Evolutionary conservation across 2,329 filamentous ascomycete genomes (phyloP), one percentile per base, ranked within the genome.

Genomic region (Calonectria henricotiae): DNA sequence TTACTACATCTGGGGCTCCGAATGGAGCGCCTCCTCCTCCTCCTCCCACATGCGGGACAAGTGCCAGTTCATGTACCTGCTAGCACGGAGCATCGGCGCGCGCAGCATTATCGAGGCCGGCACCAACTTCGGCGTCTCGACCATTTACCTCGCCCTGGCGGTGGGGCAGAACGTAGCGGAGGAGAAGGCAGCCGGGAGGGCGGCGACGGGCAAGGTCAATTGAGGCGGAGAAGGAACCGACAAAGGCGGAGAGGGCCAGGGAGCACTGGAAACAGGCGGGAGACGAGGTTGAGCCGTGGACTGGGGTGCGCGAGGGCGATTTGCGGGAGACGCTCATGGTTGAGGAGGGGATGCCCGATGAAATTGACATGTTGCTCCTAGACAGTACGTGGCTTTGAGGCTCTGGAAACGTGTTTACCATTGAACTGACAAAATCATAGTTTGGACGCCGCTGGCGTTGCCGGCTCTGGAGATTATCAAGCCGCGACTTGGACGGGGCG

Each of bases 131-230:
- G 90, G 90, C 12, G 86, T 92, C 2, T 89, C 87, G 64, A 91
- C 89, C 0, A 90, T 92, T 62, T 92, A 91, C 73, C 85, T 92
- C 9, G 89, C 89, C 0, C 81, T 91, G 3, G 90, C 89, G 0
- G 88, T 89, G 0, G 84, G 83, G 0, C 83, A 87, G 65, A 90
- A 88, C 65, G 82, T 81, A 0, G 74, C 73, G 1, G 70, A 62
- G 7, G 62, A 46, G 27, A 73, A 4, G 61, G 71, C 30, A n/a
- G 43, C 39, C 30, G 63, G 70, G 70, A n/a, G 80, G 54, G 39
- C 79, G 9, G 71, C 65, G 1, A 62, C 13, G 63, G 79, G 66
- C 5, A 76, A 39, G 17, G 89, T 92, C 0, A 86, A 86, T 92
- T 73, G 89, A 85, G 0, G 92, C 90, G 0, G 90, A 92, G 79